phyloP scores from a whole-genome alignment of 163 green algal genomes.

The Coccomyxa subellipsoidea region DNA sequence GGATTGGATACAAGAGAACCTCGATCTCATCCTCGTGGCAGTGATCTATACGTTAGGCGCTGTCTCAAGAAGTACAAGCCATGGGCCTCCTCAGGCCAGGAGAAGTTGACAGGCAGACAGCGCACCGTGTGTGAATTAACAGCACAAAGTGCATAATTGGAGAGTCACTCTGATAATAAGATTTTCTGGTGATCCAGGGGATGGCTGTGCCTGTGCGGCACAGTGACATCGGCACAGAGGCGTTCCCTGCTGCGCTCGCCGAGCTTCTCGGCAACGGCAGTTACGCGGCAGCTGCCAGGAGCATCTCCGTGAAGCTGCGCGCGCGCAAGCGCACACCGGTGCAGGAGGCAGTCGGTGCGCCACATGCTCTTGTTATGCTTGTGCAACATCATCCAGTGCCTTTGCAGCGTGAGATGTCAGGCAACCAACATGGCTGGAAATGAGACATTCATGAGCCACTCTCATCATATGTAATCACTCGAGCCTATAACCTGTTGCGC shows the following conservation, averaged over 20 bases:
- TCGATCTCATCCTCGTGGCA: not conserved
- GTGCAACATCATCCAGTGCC: no score
- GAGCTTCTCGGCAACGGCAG: not conserved
- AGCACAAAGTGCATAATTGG: not conserved
- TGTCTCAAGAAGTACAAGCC: not conserved
- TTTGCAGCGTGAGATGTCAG: no score
- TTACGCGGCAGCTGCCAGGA: conserved; percentile 1
- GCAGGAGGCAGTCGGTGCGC: conserved; percentile 1
- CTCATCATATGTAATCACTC: no score
- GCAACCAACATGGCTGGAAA: no score
- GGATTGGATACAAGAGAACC: not conserved
- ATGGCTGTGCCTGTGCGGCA: not conserved
- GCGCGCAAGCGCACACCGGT: not conserved
- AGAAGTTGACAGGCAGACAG: not conserved
- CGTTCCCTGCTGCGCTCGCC: not conserved
- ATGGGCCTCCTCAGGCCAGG: not conserved
- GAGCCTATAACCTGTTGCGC: no score
- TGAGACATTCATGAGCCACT: no score
- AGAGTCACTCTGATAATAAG: not conserved
- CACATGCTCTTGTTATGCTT: no score
- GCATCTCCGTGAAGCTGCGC: not conserved
- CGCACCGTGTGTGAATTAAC: not conserved
- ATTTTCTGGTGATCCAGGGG: not conserved
- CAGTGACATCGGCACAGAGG: not conserved
- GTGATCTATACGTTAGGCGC: not conserved